Conservation (phyloP, 331 rosid species). For the Rosa hybrid region DNA sequence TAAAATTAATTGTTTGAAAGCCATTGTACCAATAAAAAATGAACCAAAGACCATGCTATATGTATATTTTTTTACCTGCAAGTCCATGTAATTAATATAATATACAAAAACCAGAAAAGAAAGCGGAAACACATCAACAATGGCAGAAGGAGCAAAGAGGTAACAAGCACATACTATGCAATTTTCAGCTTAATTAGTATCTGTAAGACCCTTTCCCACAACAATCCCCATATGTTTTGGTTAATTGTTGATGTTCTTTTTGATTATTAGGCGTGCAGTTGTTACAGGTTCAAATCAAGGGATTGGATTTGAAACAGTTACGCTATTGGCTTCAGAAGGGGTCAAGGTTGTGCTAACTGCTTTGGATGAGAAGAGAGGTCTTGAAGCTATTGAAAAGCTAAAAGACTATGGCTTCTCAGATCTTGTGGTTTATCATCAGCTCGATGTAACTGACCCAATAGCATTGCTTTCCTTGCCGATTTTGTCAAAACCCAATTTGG, state of each 20-base stretch:
- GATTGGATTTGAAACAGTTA: conserved; percentile 12
- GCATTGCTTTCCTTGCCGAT: conserved; percentile 42
- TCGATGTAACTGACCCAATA: conserved; percentile 56
- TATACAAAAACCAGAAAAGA: neutral
- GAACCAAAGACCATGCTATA: no score
- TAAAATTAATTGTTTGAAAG: no score
- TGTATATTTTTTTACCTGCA: no score
- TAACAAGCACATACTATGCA: neutral
- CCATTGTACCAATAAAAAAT: no score
- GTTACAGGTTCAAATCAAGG: conserved; percentile 14
- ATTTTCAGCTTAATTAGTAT: neutral
- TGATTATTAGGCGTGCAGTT: neutral
- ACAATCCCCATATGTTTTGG: neutral
- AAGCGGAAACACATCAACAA: conserved; percentile 3
- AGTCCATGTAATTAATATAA: no score
- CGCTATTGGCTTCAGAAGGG: conserved; percentile 3
- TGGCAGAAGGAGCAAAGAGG: conserved; percentile 18
- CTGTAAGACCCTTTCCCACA: neutral
- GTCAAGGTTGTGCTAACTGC: conserved; percentile 29
- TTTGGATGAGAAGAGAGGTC: conserved; percentile 30
- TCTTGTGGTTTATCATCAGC: conserved; percentile 55
- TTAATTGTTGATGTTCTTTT: neutral
- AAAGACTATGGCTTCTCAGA: conserved; percentile 27
- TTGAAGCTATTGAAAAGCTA: conserved; percentile 30
- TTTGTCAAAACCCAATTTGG: conserved; percentile 51